phyloP scores from a whole-genome alignment of 495 filamentous ascomycete species.

The Hypoxylon crocopeplum region DNA sequence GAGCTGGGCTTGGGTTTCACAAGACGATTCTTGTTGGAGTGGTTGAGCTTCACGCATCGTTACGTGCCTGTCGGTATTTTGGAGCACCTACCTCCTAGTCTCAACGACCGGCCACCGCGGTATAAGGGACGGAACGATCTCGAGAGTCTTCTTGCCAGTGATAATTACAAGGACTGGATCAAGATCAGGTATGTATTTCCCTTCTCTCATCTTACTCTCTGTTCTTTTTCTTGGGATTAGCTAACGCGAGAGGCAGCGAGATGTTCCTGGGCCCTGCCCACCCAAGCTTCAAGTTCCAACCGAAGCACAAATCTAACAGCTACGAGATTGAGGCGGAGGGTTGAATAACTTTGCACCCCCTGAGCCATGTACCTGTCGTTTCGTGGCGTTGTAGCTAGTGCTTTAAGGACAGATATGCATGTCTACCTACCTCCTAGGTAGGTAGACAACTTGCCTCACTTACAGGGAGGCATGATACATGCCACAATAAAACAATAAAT shows the following conservation, averaged over 20 bases:
- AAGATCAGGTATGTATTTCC: slow-evolving; percentile 83
- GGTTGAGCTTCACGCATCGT: slow-evolving; percentile 87
- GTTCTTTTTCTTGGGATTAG: neutral
- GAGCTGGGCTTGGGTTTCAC: slow-evolving; percentile 91
- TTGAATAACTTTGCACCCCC: slow-evolving; percentile 32
- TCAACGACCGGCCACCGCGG: slow-evolving; percentile 86
- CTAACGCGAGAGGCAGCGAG: slow-evolving; percentile 64
- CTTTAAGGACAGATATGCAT: slow-evolving; percentile 5
- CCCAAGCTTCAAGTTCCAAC: slow-evolving; percentile 88
- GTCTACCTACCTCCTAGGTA: neutral
- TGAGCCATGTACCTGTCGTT: too few species aligned
- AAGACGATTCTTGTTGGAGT: slow-evolving; percentile 89
- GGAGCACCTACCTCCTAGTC: slow-evolving; percentile 81
- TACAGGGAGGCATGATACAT: too few species aligned
- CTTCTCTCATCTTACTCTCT: slow-evolving; percentile 1
- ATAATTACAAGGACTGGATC: slow-evolving; percentile 95
- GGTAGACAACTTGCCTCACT: neutral
- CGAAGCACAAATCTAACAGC: slow-evolving; percentile 96
- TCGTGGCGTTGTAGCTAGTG: too few species aligned
- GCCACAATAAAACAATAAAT: neutral
- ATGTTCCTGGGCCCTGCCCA: slow-evolving; percentile 97
- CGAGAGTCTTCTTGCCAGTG: slow-evolving; percentile 87
- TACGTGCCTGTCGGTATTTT: slow-evolving; percentile 91
- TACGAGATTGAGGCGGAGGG: slow-evolving; percentile 70
- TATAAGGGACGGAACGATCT: slow-evolving; percentile 86